A percentile compares a stretch with the other conserved stretches of the same genome.
These are phyloP conservation scores for Phytophthora podocarpi DNA, from an alignment of 352 stramenopile species.

Conservation along the genomic window DNA sequence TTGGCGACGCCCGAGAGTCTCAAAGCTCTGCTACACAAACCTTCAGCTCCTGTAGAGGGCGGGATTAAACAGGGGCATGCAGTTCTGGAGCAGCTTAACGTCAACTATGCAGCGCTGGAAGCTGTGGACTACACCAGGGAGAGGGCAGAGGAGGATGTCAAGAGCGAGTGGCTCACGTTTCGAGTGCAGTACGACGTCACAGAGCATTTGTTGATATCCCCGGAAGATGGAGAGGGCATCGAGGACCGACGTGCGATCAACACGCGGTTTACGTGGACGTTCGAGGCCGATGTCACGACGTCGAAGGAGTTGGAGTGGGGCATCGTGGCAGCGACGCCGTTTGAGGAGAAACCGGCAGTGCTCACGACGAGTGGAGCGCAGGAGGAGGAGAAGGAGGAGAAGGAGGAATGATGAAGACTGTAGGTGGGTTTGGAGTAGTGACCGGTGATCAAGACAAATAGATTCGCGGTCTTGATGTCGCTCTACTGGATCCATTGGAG, in stretches of 20 bases:
- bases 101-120: conserved; percentile 43
- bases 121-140: conserved; percentile 51
- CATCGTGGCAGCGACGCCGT: conserved; percentile 45
- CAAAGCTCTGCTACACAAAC: conserved; percentile 33
- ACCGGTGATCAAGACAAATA: too few relatives aligned
- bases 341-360: conserved; percentile 36
- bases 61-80: conserved; percentile 5
- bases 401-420: too few relatives aligned
- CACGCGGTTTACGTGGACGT: conserved; percentile 60
- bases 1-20: conserved; percentile 36
- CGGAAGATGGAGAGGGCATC: conserved; percentile 30
- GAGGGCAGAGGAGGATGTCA: conserved; percentile 21
- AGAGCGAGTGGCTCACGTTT: conserved; percentile 52
- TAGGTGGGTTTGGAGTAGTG: too few relatives aligned
- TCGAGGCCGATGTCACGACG: conserved; percentile 56
- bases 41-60: conserved; percentile 21
- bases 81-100: conserved; percentile 47
- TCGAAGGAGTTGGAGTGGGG: conserved; percentile 44
- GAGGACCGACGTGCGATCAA: conserved; percentile 51
- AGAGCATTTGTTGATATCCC: conserved; percentile 42
- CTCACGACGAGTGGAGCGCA: too few relatives aligned
- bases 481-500: too few relatives aligned
- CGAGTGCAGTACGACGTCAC: conserved; percentile 54
- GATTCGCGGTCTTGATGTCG: too few relatives aligned
- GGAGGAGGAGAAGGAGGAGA: too few relatives aligned